Base-by-base conservation (phyloP, 106 monocot genomes). In the Apostasia ramifera region DNA sequence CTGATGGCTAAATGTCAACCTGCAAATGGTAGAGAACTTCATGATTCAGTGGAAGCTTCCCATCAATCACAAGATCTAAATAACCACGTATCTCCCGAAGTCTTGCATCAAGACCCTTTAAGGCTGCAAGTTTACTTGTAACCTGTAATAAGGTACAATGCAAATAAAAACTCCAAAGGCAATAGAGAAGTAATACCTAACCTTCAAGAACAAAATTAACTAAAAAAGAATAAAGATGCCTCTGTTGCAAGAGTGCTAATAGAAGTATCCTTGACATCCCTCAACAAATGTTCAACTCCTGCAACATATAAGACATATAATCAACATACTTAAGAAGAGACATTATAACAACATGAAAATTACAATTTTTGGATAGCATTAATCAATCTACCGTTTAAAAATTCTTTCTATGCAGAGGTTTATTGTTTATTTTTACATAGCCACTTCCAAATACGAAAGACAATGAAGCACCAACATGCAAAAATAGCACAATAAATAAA, bases 231-330 rank as follows among this genome's bases (percentile, higher is more conserved):
- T 42, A 63, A 49, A 62, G 47, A 44, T 59, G 90, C 98, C 92
- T 98, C 98, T 4, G 93, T 98, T 69, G 98, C 98, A 74, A 98
- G 98, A 47, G 98, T 98, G 77, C 98, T 98, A 58, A 98, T 82
- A 55, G 98, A 93, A 53, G 98, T 93, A 78, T 98, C 93, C 73
- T 98, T 98, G 41, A 93, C 98, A 77, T 93, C 98, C 76, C 93
- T 93, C 61, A 98, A 75, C 74, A 98, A 82, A 77, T 98, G 98
- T 51, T 98, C 98, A 71, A 98, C 98, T 61, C 98, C 98, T 98
- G 26, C 5, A 72, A 47, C 8, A 65, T n/a, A 47, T 65, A 26
- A 26, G 26, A 26, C 26, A 26, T 26, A 26, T 26, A 26, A 26
- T 26, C 26, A 26, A 26, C 26, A 26, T 26, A 0, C 26, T 26